Evolutionary conservation across 768 basidiomycete species (phyloP).

Genomic region (Multifurca ochricompacta): DNA sequence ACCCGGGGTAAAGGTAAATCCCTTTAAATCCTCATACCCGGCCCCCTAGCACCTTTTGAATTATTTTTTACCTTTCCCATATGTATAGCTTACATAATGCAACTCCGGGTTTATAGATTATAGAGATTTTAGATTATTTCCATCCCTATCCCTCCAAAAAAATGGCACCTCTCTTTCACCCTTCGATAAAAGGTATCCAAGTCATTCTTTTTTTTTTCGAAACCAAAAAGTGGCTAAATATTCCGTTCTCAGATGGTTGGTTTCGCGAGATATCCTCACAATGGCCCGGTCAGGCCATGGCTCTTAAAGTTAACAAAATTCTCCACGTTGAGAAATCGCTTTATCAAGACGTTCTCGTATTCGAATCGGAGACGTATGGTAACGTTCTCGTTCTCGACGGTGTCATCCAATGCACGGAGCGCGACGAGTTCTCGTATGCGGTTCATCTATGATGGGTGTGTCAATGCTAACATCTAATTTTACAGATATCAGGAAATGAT

Average conservation of each 20-base stretch:
- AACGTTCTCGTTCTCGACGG: conserved; percentile 95
- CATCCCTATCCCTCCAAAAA: background rate
- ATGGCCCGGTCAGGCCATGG: conserved; percentile 98
- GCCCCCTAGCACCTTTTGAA: too few species aligned
- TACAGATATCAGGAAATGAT: conserved; percentile 98
- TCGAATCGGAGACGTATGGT: conserved; percentile 93
- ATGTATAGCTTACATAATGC: too few species aligned
- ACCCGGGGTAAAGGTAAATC: too few species aligned
- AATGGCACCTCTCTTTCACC: conserved; percentile 35
- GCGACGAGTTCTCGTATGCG: conserved; percentile 95
- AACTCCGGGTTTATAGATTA: too few species aligned
- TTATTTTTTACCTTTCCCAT: too few species aligned
- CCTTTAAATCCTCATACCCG: too few species aligned
- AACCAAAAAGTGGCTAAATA: background rate
- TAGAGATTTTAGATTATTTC: too few species aligned
- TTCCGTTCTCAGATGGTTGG: conserved; percentile 81
- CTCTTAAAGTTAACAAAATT: conserved; percentile 90
- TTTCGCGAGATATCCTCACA: conserved; percentile 92
- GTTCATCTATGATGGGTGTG: background rate
- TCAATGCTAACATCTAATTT: background rate
- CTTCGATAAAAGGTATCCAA: conserved; percentile 29
- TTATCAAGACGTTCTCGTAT: conserved; percentile 97
- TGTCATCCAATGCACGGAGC: conserved; percentile 94
- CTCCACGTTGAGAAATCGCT: conserved; percentile 88
- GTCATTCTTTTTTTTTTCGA: background rate